Percentiles rank a stretch among this genome's conserved stretches.
These are phyloP conservation scores for Tephrocybe rancida DNA, from an alignment of 768 basidiomycete genomes.

Conservation along the genomic window DNA sequence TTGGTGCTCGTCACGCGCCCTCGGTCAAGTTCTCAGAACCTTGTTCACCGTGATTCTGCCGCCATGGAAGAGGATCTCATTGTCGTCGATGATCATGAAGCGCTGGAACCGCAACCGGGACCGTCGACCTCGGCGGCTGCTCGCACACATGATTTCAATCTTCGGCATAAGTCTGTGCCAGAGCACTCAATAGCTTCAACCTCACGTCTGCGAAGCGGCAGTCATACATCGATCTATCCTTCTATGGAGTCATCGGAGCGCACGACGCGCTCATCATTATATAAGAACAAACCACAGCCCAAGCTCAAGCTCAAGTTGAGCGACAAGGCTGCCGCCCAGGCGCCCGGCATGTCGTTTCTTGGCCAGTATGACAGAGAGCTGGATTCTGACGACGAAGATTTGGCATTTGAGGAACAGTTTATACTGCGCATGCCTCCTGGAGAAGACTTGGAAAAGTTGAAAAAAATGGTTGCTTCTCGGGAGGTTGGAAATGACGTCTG, in stretches of 20 bases:
- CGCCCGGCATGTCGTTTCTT: constrained; percentile 85
- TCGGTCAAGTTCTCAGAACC: not conserved
- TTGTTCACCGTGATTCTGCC: not conserved
- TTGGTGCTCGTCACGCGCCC: too few relatives aligned
- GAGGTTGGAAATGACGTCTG: constrained; percentile 85
- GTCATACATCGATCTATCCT: constrained; percentile 24
- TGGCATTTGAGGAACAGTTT: constrained; percentile 97
- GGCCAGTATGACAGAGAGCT: constrained; percentile 93
- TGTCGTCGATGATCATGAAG: constrained; percentile 60
- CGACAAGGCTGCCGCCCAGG: constrained; percentile 78
- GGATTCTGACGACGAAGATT: constrained; percentile 93
- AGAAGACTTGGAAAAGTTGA: constrained; percentile 76
- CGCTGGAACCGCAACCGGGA: constrained; percentile 32
- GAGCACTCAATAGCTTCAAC: constrained; percentile 26
- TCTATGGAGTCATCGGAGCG: constrained; percentile 44
- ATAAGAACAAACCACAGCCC: constrained; percentile 56
- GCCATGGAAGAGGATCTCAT: constrained; percentile 64
- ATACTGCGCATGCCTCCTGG: constrained; percentile 88
- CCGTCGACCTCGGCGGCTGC: constrained; percentile 31
- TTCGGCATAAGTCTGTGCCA: constrained; percentile 26
- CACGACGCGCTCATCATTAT: constrained; percentile 57
- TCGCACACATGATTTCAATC: constrained; percentile 15
- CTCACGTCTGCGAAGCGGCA: constrained; percentile 38
- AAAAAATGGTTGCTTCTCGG: constrained; percentile 79
- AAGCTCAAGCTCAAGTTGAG: constrained; percentile 89